Evolutionary conservation across 345 rosid species (phyloP).

Genomic region (Toxicodendron radicans): DNA sequence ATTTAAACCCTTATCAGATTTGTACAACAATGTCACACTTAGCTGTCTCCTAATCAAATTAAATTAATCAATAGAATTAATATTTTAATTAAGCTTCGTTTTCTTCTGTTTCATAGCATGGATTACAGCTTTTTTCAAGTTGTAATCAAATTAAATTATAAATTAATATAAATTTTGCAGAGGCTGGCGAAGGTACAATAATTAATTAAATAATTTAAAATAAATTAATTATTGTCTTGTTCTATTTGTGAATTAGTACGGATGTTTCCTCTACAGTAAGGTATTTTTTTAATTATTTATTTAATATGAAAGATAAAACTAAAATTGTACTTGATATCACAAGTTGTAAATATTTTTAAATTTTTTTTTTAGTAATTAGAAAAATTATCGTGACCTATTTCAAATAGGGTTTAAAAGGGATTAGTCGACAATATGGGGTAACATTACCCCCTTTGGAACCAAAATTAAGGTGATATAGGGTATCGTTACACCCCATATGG

Average conservation of each 20-base stretch:
- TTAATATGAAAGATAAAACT: not conserved
- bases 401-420: too few relatives aligned
- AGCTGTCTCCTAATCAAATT: conserved; percentile 5
- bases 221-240: not conserved
- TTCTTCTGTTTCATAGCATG: not conserved
- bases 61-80: not conserved
- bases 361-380: too few relatives aligned
- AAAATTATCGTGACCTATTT: too few relatives aligned
- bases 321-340: not conserved
- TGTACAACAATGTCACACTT: not conserved
- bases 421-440: too few relatives aligned
- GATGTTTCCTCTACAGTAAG: not conserved
- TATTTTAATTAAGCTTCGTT: not conserved
- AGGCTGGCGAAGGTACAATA: not conserved
- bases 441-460: too few relatives aligned
- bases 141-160: not conserved
- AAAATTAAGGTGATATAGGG: too few relatives aligned
- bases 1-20: not conserved
- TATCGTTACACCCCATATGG: too few relatives aligned
- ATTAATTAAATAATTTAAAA: not conserved
- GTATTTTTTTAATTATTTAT: not conserved
- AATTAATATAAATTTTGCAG: not conserved
- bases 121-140: not conserved
- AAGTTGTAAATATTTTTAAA: too few relatives aligned
- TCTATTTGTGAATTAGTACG: conserved; percentile 3